Evolutionary conservation across 306 rosid genomes (phyloP), one percentile per base, ranked within the genome.

Genomic region (Acacia acuminata): DNA sequence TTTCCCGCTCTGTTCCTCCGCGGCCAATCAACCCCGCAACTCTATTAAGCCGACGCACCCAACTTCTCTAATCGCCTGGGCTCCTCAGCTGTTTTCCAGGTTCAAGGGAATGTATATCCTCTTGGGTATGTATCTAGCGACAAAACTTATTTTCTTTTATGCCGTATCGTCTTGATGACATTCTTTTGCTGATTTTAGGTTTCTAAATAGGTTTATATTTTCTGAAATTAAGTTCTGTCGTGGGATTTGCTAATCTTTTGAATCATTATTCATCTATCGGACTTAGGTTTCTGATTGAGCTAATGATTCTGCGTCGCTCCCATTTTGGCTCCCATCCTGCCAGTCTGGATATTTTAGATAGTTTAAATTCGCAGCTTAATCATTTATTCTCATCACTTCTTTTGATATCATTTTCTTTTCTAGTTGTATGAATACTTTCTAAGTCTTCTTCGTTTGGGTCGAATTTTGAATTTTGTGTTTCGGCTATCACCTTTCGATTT

Each of bases 51-150:
- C 67, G 5, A 32, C 2, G 68, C 73, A 7, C 3, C 27, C 67
- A 17, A 24, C 25, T n/a, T 5, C 77, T 64, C 2, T 14, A 45
- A 15, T 22, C 73, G 77, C 51, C 15, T 74, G 8, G 74, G 27
- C 53, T 81, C 90, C 30, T 83, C 98, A 0, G 51, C 75, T 64
- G 71, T 83, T 75, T 87, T 93, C 30, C 89, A 44, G 0, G 25
- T 93, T 78, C 79, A 71, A 13, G 97, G 98, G 55, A 93, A 90
- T 64, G 97, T 93, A 24, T 95, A 91, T 77, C 98, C 98, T 66
- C 78, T 76, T 70, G 98, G 98, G 98, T 95, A 86, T 66, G 91
- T 63, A 3, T 73, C 32, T 56, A 38, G n/a, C 36, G 50, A 25
- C 24, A 25, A 25, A 38, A 7, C 73, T 71, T 73, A 58, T 70